A percentile compares a stretch with the other conserved stretches of the same genome.
phyloP scores from a whole-genome alignment of 306 rosid species.

The Mucuna pruriens region DNA sequence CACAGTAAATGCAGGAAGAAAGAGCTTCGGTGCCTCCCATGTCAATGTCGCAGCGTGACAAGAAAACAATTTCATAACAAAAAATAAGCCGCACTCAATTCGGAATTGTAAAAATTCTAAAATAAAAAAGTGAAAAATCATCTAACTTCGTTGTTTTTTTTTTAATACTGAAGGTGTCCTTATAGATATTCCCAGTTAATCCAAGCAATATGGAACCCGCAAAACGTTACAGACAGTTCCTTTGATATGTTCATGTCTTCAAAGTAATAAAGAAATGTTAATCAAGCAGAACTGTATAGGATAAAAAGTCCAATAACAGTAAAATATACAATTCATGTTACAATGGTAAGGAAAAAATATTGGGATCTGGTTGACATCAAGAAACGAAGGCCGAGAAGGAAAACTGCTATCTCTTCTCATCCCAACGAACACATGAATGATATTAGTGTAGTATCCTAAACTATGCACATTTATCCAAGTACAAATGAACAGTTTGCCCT shows the following conservation, averaged over 20 bases:
- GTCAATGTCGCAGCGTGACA: neutral
- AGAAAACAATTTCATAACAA: neutral
- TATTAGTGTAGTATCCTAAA: slow-evolving; percentile 19
- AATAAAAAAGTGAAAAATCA: neutral
- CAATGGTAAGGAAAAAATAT: slow-evolving; percentile 1
- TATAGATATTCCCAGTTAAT: neutral
- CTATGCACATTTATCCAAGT: slow-evolving; percentile 31
- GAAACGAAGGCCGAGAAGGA: slow-evolving; percentile 51
- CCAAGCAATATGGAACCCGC: slow-evolving; percentile 1
- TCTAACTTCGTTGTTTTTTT: neutral
- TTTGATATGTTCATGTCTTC: neutral
- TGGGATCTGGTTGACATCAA: slow-evolving; percentile 34
- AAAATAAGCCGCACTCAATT: neutral
- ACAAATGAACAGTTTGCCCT: slow-evolving; percentile 19
- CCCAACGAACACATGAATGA: slow-evolving; percentile 17
- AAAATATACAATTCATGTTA: slow-evolving; percentile 20
- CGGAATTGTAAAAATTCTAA: neutral
- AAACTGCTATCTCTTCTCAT: slow-evolving; percentile 60
- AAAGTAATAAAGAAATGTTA: slow-evolving; percentile 13
- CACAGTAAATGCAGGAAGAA: neutral
- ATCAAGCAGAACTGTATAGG: slow-evolving; percentile 1
- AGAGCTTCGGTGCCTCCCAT: slow-evolving; percentile 8
- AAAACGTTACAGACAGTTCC: slow-evolving; percentile 13
- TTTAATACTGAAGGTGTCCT: neutral
- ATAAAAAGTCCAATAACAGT: neutral